Conservation (phyloP, 768 basidiomycete genomes). For the Termitomyces sp. region DNA sequence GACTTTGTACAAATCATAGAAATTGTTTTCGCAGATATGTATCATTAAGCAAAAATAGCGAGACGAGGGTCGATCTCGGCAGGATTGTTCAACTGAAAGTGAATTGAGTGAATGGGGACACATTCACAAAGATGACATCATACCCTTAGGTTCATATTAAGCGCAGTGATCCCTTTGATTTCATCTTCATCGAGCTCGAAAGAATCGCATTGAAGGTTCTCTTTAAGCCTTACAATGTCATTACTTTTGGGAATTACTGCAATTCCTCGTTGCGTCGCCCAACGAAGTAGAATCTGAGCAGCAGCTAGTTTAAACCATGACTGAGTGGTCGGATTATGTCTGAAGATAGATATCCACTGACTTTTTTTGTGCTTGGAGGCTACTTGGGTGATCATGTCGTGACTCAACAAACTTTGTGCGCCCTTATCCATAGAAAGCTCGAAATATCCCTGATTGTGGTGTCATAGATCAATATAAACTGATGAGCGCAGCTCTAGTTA, state of each 20-base stretch:
- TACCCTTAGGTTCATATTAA: conserved; percentile 64
- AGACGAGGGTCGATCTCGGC: conserved; percentile 58
- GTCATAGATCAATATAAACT: not conserved
- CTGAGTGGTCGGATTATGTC: not conserved
- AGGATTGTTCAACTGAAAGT: conserved; percentile 61
- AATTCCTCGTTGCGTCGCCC: conserved; percentile 71
- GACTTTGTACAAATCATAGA: not conserved
- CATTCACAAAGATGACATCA: conserved; percentile 13
- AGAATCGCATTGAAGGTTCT: conserved; percentile 39
- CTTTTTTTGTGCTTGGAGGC: conserved; percentile 50
- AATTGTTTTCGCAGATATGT: not conserved
- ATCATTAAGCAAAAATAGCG: conserved; percentile 60
- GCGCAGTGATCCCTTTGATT: conserved; percentile 44
- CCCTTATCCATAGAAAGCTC: conserved; percentile 61
- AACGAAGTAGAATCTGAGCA: conserved; percentile 72
- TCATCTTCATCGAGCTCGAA: conserved; percentile 54
- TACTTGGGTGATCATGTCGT: conserved; percentile 35
- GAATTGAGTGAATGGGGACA: conserved; percentile 4
- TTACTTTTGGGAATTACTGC: conserved; percentile 75
- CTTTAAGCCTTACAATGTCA: conserved; percentile 33
- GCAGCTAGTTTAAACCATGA: conserved; percentile 30
- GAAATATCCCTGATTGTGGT: conserved; percentile 34
- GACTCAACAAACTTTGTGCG: conserved; percentile 45
- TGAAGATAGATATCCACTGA: conserved; percentile 15
- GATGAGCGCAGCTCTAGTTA: not conserved